These are phyloP conservation scores for Hyphopichia fennica DNA, from an alignment of 1,139 yeast species.

Conservation along the genomic window DNA sequence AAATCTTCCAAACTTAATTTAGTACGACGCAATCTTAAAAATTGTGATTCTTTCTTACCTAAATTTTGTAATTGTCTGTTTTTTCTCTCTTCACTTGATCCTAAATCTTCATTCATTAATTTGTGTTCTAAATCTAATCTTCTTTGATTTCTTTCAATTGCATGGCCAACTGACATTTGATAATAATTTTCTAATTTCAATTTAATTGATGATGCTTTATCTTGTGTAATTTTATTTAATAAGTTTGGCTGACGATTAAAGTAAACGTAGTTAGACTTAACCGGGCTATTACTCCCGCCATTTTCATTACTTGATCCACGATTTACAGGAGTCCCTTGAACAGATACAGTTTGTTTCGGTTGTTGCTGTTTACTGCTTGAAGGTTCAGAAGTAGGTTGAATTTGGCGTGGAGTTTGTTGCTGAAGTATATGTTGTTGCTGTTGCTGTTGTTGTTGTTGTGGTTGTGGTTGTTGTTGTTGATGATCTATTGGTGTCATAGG, in stretches of 20 bases:
- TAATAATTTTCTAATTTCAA: conserved; percentile 71
- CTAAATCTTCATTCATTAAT: conserved; percentile 60
- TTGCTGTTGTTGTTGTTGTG: conserved; percentile 10
- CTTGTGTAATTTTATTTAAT: conserved; percentile 64
- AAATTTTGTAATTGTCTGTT: conserved; percentile 69
- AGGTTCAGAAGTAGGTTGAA: conserved; percentile 13
- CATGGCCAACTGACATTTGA: conserved; percentile 75
- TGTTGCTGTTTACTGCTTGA: neutral
- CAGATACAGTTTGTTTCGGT: conserved; percentile 4
- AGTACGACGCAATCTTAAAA: conserved; percentile 72
- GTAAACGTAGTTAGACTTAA: conserved; percentile 52
- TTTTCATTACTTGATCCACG: conserved; percentile 1
- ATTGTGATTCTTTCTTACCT: conserved; percentile 78
- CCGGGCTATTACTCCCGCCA: conserved; percentile 5
- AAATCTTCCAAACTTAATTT: conserved; percentile 74
- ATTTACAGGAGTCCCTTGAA: conserved; percentile 1
- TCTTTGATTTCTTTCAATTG: conserved; percentile 80
- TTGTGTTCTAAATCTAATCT: conserved; percentile 71
- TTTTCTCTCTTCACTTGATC: conserved; percentile 67
- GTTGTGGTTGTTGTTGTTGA: conserved; percentile 8
- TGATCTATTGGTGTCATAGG: conserved; percentile 1
- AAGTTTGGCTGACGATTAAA: conserved; percentile 87
- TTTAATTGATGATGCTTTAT: conserved; percentile 72
- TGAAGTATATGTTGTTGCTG: conserved; percentile 9
- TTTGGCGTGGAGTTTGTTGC: conserved; percentile 11